Conservation (phyloP, 2,329 filamentous ascomycete species). For the Monilinia fructigena region DNA sequence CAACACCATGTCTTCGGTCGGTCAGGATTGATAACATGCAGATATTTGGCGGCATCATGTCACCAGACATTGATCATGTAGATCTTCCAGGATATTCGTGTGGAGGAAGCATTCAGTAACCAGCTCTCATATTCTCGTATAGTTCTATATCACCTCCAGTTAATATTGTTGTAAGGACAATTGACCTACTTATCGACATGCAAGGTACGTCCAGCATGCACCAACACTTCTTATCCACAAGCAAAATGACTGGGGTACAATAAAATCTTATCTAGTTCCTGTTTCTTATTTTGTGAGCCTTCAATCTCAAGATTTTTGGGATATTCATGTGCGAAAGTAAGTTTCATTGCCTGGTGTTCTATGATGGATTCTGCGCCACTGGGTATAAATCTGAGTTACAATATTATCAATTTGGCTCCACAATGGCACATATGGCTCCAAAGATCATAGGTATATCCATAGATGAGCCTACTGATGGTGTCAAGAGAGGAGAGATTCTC, state of each 20-base stretch:
- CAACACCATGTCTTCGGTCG: not conserved
- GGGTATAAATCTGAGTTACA: not conserved
- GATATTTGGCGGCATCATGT: not conserved
- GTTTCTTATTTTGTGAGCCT: constrained; percentile 11
- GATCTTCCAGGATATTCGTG: not conserved
- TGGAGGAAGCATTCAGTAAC: not conserved
- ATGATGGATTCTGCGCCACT: not conserved
- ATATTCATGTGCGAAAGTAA: constrained; percentile 9
- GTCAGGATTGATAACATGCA: not conserved
- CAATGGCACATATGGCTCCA: not conserved
- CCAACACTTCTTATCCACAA: not conserved
- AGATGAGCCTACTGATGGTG: not conserved
- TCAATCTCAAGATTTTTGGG: constrained; percentile 9
- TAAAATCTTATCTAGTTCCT: not conserved
- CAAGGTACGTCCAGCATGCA: not conserved
- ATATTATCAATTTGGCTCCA: not conserved
- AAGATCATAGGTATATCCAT: not conserved
- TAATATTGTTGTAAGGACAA: not conserved
- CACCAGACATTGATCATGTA: not conserved
- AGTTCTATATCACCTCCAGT: not conserved
- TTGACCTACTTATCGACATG: constrained; percentile 1
- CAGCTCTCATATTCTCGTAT: not conserved
- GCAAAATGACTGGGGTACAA: not conserved
- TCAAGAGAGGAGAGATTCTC: not conserved
- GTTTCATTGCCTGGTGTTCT: not conserved